These are phyloP conservation scores for Tuber calosporum DNA, from an alignment of 495 filamentous ascomycete species.

Conservation along the genomic window DNA sequence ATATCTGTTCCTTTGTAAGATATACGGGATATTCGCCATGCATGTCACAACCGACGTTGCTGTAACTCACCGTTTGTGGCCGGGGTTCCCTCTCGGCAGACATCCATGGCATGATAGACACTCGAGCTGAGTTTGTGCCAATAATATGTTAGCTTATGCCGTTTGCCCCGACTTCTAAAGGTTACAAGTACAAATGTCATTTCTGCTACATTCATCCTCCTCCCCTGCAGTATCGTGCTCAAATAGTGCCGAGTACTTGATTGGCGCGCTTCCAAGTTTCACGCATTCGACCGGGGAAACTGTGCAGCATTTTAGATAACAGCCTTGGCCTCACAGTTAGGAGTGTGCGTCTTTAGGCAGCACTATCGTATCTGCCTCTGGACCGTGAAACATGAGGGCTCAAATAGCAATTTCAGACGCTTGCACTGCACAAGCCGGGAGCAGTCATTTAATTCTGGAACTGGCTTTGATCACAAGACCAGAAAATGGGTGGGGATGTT, in stretches of 20 bases:
- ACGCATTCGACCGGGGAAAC: not conserved
- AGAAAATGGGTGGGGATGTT: not conserved
- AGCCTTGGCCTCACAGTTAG: not conserved
- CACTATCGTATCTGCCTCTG: not conserved
- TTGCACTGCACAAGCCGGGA: not conserved
- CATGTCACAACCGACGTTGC: not conserved
- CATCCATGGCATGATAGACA: not conserved
- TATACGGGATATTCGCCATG: not conserved
- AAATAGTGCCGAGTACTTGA: not conserved
- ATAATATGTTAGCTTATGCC: not conserved
- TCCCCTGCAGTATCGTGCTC: too few species aligned
- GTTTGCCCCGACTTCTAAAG: not conserved
- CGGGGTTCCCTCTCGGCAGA: not conserved
- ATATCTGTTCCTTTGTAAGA: not conserved
- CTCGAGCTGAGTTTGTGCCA: not conserved
- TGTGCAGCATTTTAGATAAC: not conserved
- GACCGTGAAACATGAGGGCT: not conserved
- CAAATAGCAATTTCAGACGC: not conserved
- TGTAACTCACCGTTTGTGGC: not conserved
- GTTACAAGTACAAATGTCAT: not conserved
- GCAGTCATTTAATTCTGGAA: not conserved
- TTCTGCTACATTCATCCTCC: too few species aligned
- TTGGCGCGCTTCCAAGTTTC: not conserved
- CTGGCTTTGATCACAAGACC: not conserved
- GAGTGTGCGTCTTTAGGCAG: not conserved